phyloP scores from a whole-genome alignment of 352 stramenopile genomes.

The Globisporangium heterothallicum region DNA sequence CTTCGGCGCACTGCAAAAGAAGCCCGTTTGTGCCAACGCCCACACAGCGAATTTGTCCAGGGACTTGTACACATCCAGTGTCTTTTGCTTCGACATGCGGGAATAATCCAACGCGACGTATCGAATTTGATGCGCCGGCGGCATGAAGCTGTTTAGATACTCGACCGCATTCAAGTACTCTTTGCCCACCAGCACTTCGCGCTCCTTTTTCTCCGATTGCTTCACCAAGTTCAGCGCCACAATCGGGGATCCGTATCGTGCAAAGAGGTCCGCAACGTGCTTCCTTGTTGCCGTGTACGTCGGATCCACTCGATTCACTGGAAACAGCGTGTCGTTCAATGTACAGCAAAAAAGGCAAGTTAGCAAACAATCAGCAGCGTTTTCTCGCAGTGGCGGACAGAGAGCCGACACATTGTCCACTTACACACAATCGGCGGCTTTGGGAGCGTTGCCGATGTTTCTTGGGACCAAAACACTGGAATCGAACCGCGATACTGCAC shows the following conservation, averaged over 20 bases:
- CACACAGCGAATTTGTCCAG: constrained; percentile 95
- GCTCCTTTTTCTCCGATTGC: constrained; percentile 94
- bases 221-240: constrained; percentile 99
- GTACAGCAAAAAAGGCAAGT: background rate
- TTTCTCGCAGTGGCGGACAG: background rate
- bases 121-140: constrained; percentile 90
- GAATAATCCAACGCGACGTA: constrained; percentile 98
- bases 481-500: constrained; percentile 98
- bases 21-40: constrained; percentile 95
- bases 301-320: constrained; percentile 95
- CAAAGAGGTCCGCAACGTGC: constrained; percentile 93
- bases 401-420: constrained; percentile 5
- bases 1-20: constrained; percentile 94
- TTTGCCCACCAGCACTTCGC: constrained; percentile 97
- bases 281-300: constrained; percentile 94
- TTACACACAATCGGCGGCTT: constrained; percentile 95
- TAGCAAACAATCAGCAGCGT: background rate
- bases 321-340: too few species aligned
- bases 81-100: constrained; percentile 90
- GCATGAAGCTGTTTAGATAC: constrained; percentile 96
- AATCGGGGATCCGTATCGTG: constrained; percentile 95
- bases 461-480: constrained; percentile 99
- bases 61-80: constrained; percentile 91
- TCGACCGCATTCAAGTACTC: constrained; percentile 97
- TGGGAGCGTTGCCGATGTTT: constrained; percentile 95